Base-by-base conservation (phyloP, 148 eudicot genomes). In the Chenopodium formosanum region DNA sequence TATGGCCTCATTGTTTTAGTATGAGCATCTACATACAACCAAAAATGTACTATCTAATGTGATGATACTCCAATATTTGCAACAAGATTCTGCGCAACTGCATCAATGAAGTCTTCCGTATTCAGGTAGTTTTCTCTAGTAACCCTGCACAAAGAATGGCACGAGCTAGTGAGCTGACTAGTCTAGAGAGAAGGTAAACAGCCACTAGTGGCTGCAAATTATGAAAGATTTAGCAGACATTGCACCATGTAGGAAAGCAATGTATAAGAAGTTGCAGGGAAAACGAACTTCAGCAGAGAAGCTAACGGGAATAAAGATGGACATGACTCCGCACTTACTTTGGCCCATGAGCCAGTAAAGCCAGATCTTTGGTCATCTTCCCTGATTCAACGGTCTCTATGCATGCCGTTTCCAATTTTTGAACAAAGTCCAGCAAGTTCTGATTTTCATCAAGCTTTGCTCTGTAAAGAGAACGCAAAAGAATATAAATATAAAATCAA, bases 321-420 rank as follows among this genome's bases (percentile, higher is more conserved):
- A 50, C 7, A 58, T 37, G 4, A 16, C 29, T 63, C 11, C 27
- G 37, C 27, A 83, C 88, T 86, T 56, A 95, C 96, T 91, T 91
- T 65, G 97, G 78, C 80, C 97, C 98, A 86, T 93, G 96, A 79
- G 86, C 89, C 25, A 93, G 79, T 46, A 95, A 88, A 37, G 98
- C 98, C 78, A 95, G 96, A 86, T 95, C 98, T 89, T 93, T 95
- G 34, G 98, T 95, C 97, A 93, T 95, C 83, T 93, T 92, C 62
- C 97, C 98, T 65, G 94, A 89, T 85, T 93, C 98, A 19, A 95
- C 98, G 9, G 90, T 77, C 80, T 91, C 97, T 81, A 95, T 85
- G 88, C 97, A 95, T 62, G 97, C 94, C 46, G 90, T 88, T 90
- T 95, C 98, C 68, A 95, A 85, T 80, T 95, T 93, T 88, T 91